Base-by-base conservation (phyloP, 441 rosid species). In the Erysimum pusillum region DNA sequence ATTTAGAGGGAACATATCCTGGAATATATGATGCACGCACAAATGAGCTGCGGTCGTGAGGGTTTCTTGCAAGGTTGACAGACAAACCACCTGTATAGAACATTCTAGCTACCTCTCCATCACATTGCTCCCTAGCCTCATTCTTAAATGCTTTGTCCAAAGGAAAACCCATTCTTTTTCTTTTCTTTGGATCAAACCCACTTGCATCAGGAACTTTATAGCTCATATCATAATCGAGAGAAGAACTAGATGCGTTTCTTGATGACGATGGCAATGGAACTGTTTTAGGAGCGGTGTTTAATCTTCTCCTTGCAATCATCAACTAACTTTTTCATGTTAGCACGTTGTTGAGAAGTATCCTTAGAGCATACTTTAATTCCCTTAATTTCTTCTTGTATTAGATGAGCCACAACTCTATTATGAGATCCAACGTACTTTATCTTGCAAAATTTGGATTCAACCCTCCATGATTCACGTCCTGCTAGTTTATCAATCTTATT, bases 191-290 rank as follows among this genome's bases (percentile, higher is more conserved):
- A 38, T 68, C 39, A 53, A 38, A 39, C 38, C 8, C 73, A 15
- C n/a, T 48, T 63, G 4, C 2, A 42, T 7, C 1, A 1, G 14
- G 9, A 7, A 41, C 31, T 11, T n/a, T 68, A 3, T 54, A 41
- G 15, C 53, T 69, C 63, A 68, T 52, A 52, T 67, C 49, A 67
- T 54, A 68, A 39, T 53, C 63, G n/a, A 68, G 15, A 14, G 63
- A 68, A 39, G 63, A 53, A 10, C 0, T 0, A 15, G 7, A 41
- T 0, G 53, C 0, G 0, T 28, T 28, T 3, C 3, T 69, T 28
- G 42, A 39, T 28, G 63, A 41, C 0, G 31, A 54, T 15, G 53
- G 52, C 11, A 54, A 11, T 3, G 48, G 4, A 0, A 54, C 31
- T 54, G 5, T 0, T 31, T 3, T 63, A 4, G 9, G 41, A 69